Evolutionary conservation across 2,329 filamentous ascomycete species (phyloP).

Genomic region (Metarhizium guizhouense): DNA sequence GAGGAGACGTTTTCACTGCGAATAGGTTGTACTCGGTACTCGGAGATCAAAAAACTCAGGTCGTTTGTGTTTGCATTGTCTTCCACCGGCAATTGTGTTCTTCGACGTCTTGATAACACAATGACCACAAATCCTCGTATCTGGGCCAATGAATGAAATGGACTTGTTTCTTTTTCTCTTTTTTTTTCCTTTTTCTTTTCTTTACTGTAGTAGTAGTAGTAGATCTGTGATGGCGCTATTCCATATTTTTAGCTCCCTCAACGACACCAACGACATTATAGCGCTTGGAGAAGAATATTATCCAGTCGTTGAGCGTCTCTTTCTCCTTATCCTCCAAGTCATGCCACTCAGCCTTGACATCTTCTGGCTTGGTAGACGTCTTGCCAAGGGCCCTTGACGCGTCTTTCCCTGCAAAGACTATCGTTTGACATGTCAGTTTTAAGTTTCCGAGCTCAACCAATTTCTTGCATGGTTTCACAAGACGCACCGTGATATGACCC

Average conservation of each 20-base stretch:
- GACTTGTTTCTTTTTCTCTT: too few relatives aligned
- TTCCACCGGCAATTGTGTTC: too few relatives aligned
- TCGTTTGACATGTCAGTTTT: neutral
- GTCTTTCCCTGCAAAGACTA: slow-evolving; percentile 94
- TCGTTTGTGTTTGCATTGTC: too few relatives aligned
- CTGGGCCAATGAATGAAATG: too few relatives aligned
- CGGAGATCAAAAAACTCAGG: too few relatives aligned
- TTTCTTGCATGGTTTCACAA: slow-evolving; percentile 2
- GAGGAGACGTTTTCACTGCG: neutral
- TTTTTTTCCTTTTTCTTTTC: too few relatives aligned
- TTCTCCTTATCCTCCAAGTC: slow-evolving; percentile 80
- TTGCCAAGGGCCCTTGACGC: slow-evolving; percentile 84
- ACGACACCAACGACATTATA: slow-evolving; percentile 81
- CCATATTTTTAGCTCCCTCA: slow-evolving; percentile 49
- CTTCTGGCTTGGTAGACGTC: slow-evolving; percentile 78
- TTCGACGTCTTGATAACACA: too few relatives aligned
- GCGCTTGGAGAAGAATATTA: slow-evolving; percentile 90
- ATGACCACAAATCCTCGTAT: too few relatives aligned
- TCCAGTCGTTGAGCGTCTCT: slow-evolving; percentile 80
- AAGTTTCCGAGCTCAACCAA: neutral
- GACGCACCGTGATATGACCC: slow-evolving; percentile 76
- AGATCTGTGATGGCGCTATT: slow-evolving; percentile 14
- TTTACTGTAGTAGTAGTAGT: too few relatives aligned
- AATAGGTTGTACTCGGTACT: too few relatives aligned
- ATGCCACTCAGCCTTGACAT: slow-evolving; percentile 74